Evolutionary conservation across 2,329 filamentous ascomycete species (phyloP).

Genomic region (Claviceps purpurea): DNA sequence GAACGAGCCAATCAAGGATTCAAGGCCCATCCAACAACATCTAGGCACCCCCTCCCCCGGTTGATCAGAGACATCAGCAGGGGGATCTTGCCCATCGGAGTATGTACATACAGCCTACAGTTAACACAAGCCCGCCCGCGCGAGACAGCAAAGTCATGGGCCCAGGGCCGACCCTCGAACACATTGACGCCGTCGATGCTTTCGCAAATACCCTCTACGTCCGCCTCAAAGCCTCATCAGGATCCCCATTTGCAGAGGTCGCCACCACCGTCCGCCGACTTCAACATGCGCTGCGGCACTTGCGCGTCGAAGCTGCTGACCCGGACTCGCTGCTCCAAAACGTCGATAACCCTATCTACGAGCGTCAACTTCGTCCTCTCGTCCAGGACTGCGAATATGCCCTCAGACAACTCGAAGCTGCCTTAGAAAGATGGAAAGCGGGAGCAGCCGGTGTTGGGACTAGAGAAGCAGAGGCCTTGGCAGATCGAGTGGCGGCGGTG

Average conservation of each 20-base stretch:
- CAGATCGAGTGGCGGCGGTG: constrained; percentile 27
- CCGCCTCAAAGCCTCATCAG: constrained; percentile 31
- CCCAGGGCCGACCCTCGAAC: constrained; percentile 21
- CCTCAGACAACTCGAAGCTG: constrained; percentile 39
- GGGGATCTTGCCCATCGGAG: too few relatives aligned
- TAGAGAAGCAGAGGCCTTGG: constrained; percentile 20
- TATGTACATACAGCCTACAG: background rate
- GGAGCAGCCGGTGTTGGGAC: constrained; percentile 5
- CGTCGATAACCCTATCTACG: constrained; percentile 28
- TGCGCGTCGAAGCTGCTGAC: constrained; percentile 44
- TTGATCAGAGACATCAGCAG: too few relatives aligned
- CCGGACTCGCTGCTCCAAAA: constrained; percentile 40
- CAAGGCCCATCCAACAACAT: too few relatives aligned
- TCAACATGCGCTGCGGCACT: constrained; percentile 41
- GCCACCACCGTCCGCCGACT: constrained; percentile 37
- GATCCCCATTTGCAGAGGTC: constrained; percentile 36
- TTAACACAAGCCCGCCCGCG: background rate
- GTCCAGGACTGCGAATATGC: constrained; percentile 42
- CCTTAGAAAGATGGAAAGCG: constrained; percentile 34
- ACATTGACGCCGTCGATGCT: constrained; percentile 42
- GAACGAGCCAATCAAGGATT: too few relatives aligned
- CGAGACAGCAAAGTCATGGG: constrained; percentile 15
- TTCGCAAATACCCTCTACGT: constrained; percentile 42
- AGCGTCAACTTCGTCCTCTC: constrained; percentile 35
- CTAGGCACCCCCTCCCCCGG: too few relatives aligned